Evolutionary conservation across 495 filamentous ascomycete species (phyloP), one percentile per base, ranked within the genome.

Genomic region (Mycothermus thermophilus): DNA sequence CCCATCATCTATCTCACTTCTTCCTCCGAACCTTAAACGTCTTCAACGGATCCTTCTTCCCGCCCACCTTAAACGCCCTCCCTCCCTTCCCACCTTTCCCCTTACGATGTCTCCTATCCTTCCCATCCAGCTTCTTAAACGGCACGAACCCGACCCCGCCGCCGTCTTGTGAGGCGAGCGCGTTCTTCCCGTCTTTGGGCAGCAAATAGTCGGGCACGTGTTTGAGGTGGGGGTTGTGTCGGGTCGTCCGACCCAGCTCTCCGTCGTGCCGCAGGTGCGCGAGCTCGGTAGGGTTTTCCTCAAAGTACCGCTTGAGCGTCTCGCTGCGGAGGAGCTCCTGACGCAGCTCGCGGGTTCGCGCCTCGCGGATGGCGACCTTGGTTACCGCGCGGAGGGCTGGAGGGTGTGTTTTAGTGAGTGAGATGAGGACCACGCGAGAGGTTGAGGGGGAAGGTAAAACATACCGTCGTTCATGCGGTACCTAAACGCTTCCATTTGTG

Each of bases 191-290:
- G 43, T 80, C 84, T 15, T 66, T 69, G 0, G 90, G 90, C 47
- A 99, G 67, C 30, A 99, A 58, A 58, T 99, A 99, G 16, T 93
- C 85, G 0, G 90, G 90, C 2, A 99, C 83, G 62, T 96, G 86
- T 58, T 83, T 93, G 38, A 99, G 58, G 67, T 99, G 92, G 8
- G 78, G 68, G 59, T 93, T 85, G 19, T 86, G 68, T 43, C 81
- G 67, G 4, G 81, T 79, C 14, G 77, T 33, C 22, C 42, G 68
- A 41, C 83, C 75, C 28, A 90, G 59, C 55, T 94, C 90, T 8
- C 76, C 79, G 52, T 99, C 92, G 51, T 99, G 90, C 18, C 90
- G 69, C 33, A 99, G 64, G 51, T 90, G 81, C 14, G 77, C 69
- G 27, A 95, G 59, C 50, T 95, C 87, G 6, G 75, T 74, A 0